Evolutionary conservation across 208 protist species (phyloP), one percentile per base, ranked within the genome.

Genomic region (Leishmania amazonensis): DNA sequence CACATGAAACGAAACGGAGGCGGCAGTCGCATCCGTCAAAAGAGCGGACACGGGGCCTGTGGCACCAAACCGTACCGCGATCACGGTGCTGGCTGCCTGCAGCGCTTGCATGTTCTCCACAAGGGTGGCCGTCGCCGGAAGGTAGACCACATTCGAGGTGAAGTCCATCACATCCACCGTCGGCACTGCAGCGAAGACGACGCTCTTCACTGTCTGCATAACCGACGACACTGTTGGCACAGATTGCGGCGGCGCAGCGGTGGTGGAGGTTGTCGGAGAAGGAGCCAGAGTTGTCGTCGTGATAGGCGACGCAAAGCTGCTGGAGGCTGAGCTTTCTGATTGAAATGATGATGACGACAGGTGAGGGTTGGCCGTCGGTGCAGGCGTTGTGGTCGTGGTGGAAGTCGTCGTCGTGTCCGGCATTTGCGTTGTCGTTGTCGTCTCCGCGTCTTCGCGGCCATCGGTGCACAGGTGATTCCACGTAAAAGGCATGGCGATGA

Each of bases 391-490:
- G n/a, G 83, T 79, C 13, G 79, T 80, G 40, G 74, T 74, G n/a
- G 72, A 51, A 35, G 74, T 49, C 19, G 51, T 45, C 9, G 38
- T 54, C 58, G 72, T 75, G n/a, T 57, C 80, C 11, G 75, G 38
- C 72, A 75, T 72, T 15, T 65, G 79, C 24, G 76, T 80, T 40
- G 83, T 75, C 8, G 81, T 79, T 6, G 81, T 80, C 24, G 82
- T 73, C 38, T 65, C 67, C 31, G 65, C 68, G n/a, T 54, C 73
- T 21, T 72, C 28, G 8, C 67, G 28, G n/a, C 78, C 80, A 75
- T 88, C 83, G 47, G 75, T 86, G 81, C 89, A 94, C 24, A 93
- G 77, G 58, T 92, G 88, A 17, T 70, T 51, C 31, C 83, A 76
- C 28, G 54, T 57, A 1, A 75, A 54, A 57, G 80, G 88, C 4